Percentiles rank a stretch among this genome's conserved stretches.
Conservation (phyloP, 768 basidiomycete genomes). For the Phylloporus scabripes region DNA sequence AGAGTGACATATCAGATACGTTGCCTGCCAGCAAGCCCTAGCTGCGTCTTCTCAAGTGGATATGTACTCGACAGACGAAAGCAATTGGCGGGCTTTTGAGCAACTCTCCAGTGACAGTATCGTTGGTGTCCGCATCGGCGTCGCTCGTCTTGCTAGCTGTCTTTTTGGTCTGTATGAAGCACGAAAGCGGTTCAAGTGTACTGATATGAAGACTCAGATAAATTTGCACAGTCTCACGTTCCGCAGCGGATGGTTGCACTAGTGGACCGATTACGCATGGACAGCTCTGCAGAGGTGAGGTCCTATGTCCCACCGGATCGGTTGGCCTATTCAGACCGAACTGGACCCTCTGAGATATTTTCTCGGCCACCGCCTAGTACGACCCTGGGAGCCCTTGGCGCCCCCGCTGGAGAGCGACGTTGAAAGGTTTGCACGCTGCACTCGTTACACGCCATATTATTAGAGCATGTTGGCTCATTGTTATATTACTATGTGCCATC, state of each 20-base stretch:
- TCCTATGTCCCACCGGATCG: slow-evolving; percentile 44
- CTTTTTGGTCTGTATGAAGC: slow-evolving; percentile 45
- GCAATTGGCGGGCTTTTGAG: slow-evolving; percentile 46
- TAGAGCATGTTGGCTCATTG: no score
- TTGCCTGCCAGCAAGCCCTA: slow-evolving; percentile 67
- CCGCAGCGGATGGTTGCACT: slow-evolving; percentile 37
- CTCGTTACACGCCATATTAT: slow-evolving; percentile 11
- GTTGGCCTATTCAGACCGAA: slow-evolving; percentile 6
- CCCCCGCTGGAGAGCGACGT: slow-evolving; percentile 3
- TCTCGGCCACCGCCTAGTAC: slow-evolving; percentile 33
- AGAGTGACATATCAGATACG: slow-evolving; percentile 48
- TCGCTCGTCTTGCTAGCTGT: slow-evolving; percentile 65
- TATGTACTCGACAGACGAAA: slow-evolving; percentile 38
- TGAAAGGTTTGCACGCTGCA: slow-evolving; percentile 3
- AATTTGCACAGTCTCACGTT: slow-evolving; percentile 15
- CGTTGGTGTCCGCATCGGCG: slow-evolving; percentile 79
- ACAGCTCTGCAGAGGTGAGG: slow-evolving; percentile 56
- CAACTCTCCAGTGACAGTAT: slow-evolving; percentile 60
- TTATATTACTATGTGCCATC: no score
- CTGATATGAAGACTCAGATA: slow-evolving; percentile 14
- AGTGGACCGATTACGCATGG: slow-evolving; percentile 44
- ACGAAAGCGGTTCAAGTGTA: background rate
- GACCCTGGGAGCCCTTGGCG: background rate
- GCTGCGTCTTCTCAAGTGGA: slow-evolving; percentile 31
- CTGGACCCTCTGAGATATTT: slow-evolving; percentile 31